phyloP scores from a whole-genome alignment of 176 grass and related monocot species.

The Raddia distichophylla region DNA sequence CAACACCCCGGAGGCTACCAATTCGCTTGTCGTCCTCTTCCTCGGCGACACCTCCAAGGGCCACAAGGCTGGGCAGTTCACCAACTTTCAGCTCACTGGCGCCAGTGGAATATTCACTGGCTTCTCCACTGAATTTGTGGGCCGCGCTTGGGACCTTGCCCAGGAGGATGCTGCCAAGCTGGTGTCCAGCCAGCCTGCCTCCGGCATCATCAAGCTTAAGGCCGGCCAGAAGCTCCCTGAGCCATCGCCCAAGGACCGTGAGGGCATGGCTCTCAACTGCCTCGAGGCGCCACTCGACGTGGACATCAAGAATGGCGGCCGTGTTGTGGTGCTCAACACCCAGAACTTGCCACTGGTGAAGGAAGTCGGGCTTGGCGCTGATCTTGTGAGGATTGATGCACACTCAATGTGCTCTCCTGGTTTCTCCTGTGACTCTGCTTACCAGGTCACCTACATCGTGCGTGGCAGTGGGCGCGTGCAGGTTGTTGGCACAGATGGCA shows the following conservation, averaged over 20 bases:
- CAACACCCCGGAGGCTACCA: slow-evolving; percentile 45
- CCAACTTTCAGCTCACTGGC: slow-evolving; percentile 72
- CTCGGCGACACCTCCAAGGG: slow-evolving; percentile 87
- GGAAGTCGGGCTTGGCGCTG: slow-evolving; percentile 73
- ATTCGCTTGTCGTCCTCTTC: slow-evolving; percentile 71
- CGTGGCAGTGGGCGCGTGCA: slow-evolving; percentile 78
- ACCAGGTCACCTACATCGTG: slow-evolving; percentile 84
- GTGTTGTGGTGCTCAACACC: slow-evolving; percentile 86
- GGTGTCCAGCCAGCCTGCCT: slow-evolving; percentile 51
- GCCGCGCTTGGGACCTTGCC: slow-evolving; percentile 74
- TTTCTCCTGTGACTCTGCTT: slow-evolving; percentile 89
- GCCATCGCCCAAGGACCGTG: slow-evolving; percentile 38
- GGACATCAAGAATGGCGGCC: slow-evolving; percentile 71
- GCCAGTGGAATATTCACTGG: slow-evolving; percentile 84
- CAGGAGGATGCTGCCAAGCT: slow-evolving; percentile 59
- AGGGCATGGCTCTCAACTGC: slow-evolving; percentile 82
- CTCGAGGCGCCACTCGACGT: slow-evolving; percentile 70
- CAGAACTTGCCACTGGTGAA: slow-evolving; percentile 71
- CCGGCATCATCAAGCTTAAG: slow-evolving; percentile 57
- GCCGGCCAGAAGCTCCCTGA: slow-evolving; percentile 51
- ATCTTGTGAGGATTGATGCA: slow-evolving; percentile 72
- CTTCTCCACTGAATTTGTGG: slow-evolving; percentile 67
- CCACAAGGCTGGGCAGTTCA: slow-evolving; percentile 75
- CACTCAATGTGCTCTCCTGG: slow-evolving; percentile 94
- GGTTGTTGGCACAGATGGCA: slow-evolving; percentile 73